A percentile compares a stretch with the other conserved stretches of the same genome.
phyloP scores from a whole-genome alignment of 768 basidiomycete genomes.

The Lenzites betulinus region DNA sequence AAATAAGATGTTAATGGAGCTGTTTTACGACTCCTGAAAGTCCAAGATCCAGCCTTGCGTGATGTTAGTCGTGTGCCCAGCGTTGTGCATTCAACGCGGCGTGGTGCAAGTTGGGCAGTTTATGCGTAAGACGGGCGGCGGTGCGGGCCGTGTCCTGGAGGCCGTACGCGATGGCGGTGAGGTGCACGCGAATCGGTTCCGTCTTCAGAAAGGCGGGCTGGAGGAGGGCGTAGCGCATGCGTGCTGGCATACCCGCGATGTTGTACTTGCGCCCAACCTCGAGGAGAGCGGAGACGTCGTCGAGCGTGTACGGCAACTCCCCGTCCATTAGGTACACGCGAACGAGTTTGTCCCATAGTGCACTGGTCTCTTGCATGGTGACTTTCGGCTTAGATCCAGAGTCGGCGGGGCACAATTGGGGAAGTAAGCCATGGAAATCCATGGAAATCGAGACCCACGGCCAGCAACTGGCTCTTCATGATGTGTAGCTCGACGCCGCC shows the following conservation, averaged over 20 bases:
- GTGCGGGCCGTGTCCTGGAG: not conserved
- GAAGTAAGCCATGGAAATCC: not conserved
- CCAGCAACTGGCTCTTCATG: not conserved
- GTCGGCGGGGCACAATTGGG: not conserved
- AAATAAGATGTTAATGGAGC: not conserved
- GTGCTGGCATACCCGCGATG: not conserved
- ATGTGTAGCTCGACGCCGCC: not conserved
- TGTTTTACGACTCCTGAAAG: not conserved
- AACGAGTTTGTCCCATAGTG: conserved; percentile 2
- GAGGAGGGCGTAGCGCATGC: not conserved
- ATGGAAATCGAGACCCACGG: not conserved
- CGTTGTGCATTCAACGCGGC: not conserved
- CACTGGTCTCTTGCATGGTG: not conserved
- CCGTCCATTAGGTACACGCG: not conserved
- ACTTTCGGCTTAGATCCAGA: not conserved
- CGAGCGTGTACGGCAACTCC: not conserved
- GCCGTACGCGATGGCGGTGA: not conserved
- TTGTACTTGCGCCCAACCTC: not conserved
- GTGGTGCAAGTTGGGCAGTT: not conserved
- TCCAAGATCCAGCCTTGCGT: no score
- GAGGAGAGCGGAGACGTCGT: not conserved
- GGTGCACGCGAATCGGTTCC: conserved; percentile 1
- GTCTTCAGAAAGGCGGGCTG: not conserved
- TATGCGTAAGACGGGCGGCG: not conserved
- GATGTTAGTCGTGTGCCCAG: no score